These are phyloP conservation scores for Fraxinus nigra DNA, from an alignment of 305 asterid genomes.

Conservation along the genomic window DNA sequence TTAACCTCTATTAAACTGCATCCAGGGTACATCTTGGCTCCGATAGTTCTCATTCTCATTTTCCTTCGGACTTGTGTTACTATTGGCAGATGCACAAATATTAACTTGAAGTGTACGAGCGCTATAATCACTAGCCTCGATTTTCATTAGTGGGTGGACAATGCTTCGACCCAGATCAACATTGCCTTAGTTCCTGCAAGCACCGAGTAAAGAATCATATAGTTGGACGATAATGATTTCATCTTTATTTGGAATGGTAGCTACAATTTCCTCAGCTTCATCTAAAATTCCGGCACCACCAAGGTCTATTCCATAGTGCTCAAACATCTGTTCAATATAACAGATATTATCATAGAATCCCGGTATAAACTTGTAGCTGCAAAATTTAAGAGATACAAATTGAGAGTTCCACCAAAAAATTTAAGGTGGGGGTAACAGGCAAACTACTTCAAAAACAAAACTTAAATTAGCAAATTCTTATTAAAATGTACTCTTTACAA, in stretches of 20 bases:
- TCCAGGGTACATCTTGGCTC: slow-evolving; percentile 53
- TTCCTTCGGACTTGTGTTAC: slow-evolving; percentile 29
- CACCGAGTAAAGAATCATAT: slow-evolving; percentile 61
- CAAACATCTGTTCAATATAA: slow-evolving; percentile 51
- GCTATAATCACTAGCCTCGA: slow-evolving; percentile 50
- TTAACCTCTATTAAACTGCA: slow-evolving; percentile 50
- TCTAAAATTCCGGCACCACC: slow-evolving; percentile 65
- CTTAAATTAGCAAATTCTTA: neutral
- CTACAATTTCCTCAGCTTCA: slow-evolving; percentile 55
- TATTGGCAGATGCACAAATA: neutral
- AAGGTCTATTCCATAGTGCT: slow-evolving; percentile 63
- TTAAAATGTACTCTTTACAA: slow-evolving; percentile 11
- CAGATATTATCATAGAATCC: slow-evolving; percentile 38
- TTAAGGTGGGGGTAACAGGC: slow-evolving; percentile 4
- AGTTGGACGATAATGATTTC: slow-evolving; percentile 34
- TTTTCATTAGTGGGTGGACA: slow-evolving; percentile 40
- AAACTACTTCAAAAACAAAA: neutral
- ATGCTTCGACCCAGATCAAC: slow-evolving; percentile 53
- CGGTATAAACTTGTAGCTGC: neutral
- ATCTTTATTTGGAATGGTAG: slow-evolving; percentile 32
- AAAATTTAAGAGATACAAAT: neutral
- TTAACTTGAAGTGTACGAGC: slow-evolving; percentile 47
- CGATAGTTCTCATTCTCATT: slow-evolving; percentile 27
- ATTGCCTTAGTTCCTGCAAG: slow-evolving; percentile 57
- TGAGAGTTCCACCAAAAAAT: slow-evolving; percentile 15